Evolutionary conservation across 495 filamentous ascomycete genomes (phyloP), one percentile per base, ranked within the genome.

Genomic region (Neurospora africana): DNA sequence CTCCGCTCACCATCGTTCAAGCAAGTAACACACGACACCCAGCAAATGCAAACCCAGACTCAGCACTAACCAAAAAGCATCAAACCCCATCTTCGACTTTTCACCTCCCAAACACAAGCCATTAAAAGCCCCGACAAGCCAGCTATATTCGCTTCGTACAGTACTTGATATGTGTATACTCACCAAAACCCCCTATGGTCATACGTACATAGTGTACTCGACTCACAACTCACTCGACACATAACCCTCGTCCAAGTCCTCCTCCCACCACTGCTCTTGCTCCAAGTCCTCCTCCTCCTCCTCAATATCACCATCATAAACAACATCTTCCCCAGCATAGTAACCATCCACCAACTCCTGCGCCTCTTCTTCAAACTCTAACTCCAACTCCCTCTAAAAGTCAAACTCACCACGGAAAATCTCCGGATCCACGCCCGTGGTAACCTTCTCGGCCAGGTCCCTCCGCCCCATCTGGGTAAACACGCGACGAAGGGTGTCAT

Each of bases 381-480:
- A 6, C 6, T 61, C 23, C 17, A 3, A 27, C 23, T 30, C 23
- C 0, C 53, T 61, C 53, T 61, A 86, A 75, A 88, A 88, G 40
- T 88, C 86, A 78, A 88, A 84, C 72, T 87, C 84, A 65, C 82
- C 81, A 47, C 95, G 87, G 85, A 98, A 98, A 19, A 87, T 84
- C 78, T 97, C 94, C 47, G 97, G 89, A 83, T 98, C 93, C 84
- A 99, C 93, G 38, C 93, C 94, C 4, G 90, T 87, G 47, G 91
- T 89, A 8, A 98, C 95, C 84, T 88, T 85, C 74, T 98, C 95
- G 5, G 91, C 90, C 79, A 99, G 78, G 83, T 99, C 95, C 67
- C 92, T 84, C 69, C 95, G 81, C 0, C 90, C 91, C 95, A 99
- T 98, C 86, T 95, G 93, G 38, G 88, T 92, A 80, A 98, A 98